Evolutionary conservation across 305 asterid genomes (phyloP).

Genomic region (Ruellia speciosa): DNA sequence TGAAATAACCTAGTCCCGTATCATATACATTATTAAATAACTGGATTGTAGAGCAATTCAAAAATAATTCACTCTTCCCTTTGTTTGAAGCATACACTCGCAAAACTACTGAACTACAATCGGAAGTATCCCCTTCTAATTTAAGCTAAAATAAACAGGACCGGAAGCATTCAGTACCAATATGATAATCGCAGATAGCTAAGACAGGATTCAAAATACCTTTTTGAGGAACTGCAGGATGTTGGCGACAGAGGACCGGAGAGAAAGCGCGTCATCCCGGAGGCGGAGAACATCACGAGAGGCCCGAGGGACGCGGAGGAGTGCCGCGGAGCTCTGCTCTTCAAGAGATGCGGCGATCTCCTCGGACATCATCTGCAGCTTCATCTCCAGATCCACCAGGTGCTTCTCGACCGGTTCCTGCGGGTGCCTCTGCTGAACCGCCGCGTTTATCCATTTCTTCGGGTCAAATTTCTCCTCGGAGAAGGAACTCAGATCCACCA

Average conservation of each 20-base stretch:
- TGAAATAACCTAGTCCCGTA: too few species aligned
- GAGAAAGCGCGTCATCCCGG: conserved; percentile 80
- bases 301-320: conserved; percentile 95
- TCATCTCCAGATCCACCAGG: conserved; percentile 93
- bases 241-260: conserved; percentile 76
- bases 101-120: conserved; percentile 10
- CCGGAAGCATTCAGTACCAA: neutral
- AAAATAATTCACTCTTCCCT: neutral
- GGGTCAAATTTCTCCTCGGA: conserved; percentile 92
- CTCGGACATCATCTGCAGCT: conserved; percentile 88
- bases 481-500: conserved; percentile 84
- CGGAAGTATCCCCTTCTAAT: conserved; percentile 15
- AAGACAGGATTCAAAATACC: conserved; percentile 27
- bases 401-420: conserved; percentile 89
- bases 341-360: conserved; percentile 93
- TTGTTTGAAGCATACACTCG: conserved; percentile 6
- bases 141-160: neutral
- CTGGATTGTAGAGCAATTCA: conserved; percentile 6
- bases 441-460: conserved; percentile 87
- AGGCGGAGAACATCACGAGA: conserved; percentile 85
- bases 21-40: neutral
- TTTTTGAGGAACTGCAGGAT: conserved; percentile 68
- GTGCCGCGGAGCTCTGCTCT: conserved; percentile 87
- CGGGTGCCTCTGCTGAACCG: conserved; percentile 72
- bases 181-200: neutral